Conservation (phyloP, 2,329 filamentous ascomycete species). For the Raffaelea arxii region DNA sequence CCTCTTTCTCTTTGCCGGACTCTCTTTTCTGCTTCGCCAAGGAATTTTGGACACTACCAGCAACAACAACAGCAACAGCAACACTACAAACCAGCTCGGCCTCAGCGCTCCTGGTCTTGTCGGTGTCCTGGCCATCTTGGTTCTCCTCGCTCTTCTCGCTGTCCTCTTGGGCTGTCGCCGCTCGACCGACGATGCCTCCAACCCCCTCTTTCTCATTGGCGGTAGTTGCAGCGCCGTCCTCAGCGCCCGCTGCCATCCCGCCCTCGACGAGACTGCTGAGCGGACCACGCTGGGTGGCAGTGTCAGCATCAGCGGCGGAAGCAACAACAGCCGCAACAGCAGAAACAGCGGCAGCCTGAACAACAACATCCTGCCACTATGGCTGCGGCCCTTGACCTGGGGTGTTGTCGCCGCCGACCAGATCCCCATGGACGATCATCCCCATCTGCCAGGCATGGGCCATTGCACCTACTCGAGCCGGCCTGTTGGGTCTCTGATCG, state of each 20-base stretch:
- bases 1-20: conserved; percentile 30
- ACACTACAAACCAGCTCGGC: too few relatives aligned
- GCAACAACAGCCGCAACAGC: conserved; percentile 14
- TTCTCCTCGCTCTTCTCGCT: conserved; percentile 22
- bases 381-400: conserved; percentile 30
- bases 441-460: conserved; percentile 19
- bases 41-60: conserved; percentile 25
- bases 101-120: conserved; percentile 34
- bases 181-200: conserved; percentile 26
- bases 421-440: conserved; percentile 20
- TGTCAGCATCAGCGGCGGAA: not conserved
- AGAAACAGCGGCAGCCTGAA: conserved; percentile 14
- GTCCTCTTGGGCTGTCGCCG: conserved; percentile 29
- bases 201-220: conserved; percentile 36
- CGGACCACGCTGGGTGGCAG: conserved; percentile 11
- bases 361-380: conserved; percentile 17
- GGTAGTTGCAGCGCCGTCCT: conserved; percentile 44
- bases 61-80: conserved; percentile 16
- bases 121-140: conserved; percentile 29
- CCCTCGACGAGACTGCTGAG: conserved; percentile 15
- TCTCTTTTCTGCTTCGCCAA: conserved; percentile 37
- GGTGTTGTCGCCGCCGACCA: conserved; percentile 27
- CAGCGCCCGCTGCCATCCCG: conserved; percentile 36
- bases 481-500: conserved; percentile 23
- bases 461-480: conserved; percentile 35